Evolutionary conservation across 1,284 basidiomycete species (phyloP).

Genomic region (Abortiporus biennis): DNA sequence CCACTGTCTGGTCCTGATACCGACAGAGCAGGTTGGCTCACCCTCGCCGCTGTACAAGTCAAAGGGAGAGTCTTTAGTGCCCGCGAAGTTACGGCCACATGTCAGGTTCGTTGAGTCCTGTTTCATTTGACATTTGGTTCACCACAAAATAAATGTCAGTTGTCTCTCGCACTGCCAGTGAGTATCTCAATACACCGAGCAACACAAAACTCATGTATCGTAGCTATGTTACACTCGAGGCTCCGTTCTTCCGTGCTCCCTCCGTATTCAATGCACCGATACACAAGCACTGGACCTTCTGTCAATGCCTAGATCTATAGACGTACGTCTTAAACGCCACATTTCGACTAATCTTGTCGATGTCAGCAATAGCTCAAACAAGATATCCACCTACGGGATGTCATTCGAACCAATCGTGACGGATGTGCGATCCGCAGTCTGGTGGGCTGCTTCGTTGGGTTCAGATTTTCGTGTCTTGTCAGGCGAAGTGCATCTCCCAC

Average conservation of each 20-base stretch:
- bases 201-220: neutral
- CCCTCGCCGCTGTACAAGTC: constrained; percentile 30
- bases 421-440: constrained; percentile 10
- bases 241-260: constrained; percentile 18
- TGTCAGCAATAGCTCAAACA: constrained; percentile 2
- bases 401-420: constrained; percentile 8
- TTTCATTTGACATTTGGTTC: neutral
- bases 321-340: constrained; percentile 18
- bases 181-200: no score
- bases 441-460: constrained; percentile 11
- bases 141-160: no score
- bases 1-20: constrained; percentile 37
- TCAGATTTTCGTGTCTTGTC: constrained; percentile 12
- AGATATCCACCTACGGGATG: constrained; percentile 10
- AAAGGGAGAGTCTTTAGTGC: constrained; percentile 39
- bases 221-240: constrained; percentile 23
- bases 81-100: constrained; percentile 21
- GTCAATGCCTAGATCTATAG: constrained; percentile 15
- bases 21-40: constrained; percentile 45
- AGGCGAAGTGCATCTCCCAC: constrained; percentile 20
- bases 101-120: constrained; percentile 12
- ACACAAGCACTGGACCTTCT: constrained; percentile 20
- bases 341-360: constrained; percentile 11
- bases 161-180: constrained; percentile 22
- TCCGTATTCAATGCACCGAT: constrained; percentile 17